Evolutionary conservation across 345 rosid genomes (phyloP).

Genomic region (Theobroma cacao): DNA sequence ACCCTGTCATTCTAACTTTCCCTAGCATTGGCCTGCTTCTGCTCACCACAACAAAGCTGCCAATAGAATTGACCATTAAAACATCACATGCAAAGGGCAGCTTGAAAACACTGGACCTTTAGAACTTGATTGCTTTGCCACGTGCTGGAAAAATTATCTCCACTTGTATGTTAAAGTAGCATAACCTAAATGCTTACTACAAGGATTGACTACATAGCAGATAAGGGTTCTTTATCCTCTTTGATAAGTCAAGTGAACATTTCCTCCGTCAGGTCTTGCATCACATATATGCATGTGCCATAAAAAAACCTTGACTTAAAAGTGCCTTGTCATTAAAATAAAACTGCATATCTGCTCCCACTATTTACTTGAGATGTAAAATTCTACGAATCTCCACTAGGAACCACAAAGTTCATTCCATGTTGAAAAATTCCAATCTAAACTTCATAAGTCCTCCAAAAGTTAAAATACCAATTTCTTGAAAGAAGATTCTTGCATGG

Average conservation of each 20-base stretch:
- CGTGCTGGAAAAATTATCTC: background rate
- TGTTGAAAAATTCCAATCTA: background rate
- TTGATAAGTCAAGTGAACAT: slow-evolving; percentile 13
- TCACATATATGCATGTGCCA: slow-evolving; percentile 2
- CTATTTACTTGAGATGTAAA: background rate
- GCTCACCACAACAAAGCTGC: background rate
- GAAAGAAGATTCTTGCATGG: background rate
- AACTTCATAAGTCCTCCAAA: background rate
- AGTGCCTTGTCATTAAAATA: background rate
- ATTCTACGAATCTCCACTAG: slow-evolving; percentile 8
- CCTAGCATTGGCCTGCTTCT: background rate
- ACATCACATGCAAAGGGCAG: background rate
- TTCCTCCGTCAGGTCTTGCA: slow-evolving; percentile 1
- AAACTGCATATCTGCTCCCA: slow-evolving; percentile 10
- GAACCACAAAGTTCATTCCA: background rate
- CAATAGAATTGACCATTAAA: slow-evolving; percentile 1
- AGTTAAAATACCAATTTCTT: background rate
- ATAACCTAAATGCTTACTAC: background rate
- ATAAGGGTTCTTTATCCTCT: background rate
- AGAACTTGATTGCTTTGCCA: background rate
- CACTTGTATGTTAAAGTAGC: slow-evolving; percentile 6
- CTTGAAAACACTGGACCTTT: background rate
- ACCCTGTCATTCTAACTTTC: background rate
- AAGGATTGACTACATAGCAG: background rate
- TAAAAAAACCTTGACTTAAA: background rate